Evolutionary conservation across 2,329 filamentous ascomycete species (phyloP).

Genomic region (Venturiaceae sp.): DNA sequence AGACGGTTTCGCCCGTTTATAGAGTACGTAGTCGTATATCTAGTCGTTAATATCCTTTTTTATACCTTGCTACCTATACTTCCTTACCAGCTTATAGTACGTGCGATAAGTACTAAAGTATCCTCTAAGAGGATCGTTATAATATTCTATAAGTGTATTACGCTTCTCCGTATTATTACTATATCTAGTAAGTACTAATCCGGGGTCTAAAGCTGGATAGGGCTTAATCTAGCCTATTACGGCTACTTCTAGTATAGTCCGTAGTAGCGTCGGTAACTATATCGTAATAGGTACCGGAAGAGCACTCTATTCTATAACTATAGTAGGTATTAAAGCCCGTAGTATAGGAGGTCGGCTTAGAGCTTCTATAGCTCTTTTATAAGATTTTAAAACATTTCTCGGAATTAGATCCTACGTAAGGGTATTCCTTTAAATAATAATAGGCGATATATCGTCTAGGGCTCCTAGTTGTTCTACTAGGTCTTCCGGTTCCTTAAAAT

Average conservation of each 20-base stretch:
- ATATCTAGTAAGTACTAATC: background rate
- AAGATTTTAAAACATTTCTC: background rate
- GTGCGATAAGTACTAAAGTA: background rate
- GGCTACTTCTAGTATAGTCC: background rate
- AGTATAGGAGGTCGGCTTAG: too few species aligned
- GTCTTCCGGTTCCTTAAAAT: background rate
- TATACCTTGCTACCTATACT: too few species aligned
- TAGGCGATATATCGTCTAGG: background rate
- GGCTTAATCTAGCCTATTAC: too few species aligned
- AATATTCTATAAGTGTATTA: background rate
- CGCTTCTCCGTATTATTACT: background rate
- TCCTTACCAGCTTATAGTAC: too few species aligned
- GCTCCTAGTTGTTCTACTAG: background rate
- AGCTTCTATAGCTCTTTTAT: background rate
- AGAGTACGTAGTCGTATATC: too few species aligned
- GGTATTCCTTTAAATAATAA: background rate
- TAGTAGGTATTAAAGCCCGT: background rate
- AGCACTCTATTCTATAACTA: background rate
- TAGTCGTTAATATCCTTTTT: too few species aligned
- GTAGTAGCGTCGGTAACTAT: background rate
- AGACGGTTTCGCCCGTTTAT: too few species aligned
- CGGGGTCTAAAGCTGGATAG: background rate
- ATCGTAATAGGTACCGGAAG: background rate
- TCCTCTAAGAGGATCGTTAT: background rate
- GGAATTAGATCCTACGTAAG: too few species aligned